A percentile compares a stretch with the other conserved stretches of the same genome.
Conservation (phyloP, 768 basidiomycete genomes). For the Chalciporus chontae region DNA sequence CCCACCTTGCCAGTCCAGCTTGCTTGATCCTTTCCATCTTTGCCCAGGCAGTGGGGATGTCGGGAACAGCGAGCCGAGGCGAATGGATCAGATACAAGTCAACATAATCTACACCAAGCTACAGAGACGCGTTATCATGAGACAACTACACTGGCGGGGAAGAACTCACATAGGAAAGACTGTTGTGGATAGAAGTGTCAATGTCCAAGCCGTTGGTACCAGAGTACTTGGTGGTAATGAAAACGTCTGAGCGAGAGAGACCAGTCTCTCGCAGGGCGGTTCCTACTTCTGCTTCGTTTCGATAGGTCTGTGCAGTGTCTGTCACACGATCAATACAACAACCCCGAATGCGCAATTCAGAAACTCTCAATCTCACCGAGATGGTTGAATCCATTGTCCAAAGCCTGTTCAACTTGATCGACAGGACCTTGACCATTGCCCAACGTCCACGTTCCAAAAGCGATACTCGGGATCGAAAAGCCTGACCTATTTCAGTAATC, state of each 20-base stretch:
- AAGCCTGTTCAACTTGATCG: conserved; percentile 58
- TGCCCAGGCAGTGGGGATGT: conserved; percentile 61
- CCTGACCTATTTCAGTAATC: conserved; percentile 30
- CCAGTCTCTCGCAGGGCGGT: conserved; percentile 46
- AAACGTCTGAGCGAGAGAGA: conserved; percentile 51
- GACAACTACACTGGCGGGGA: not conserved
- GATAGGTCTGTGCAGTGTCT: conserved; percentile 62
- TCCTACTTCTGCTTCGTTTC: conserved; percentile 54
- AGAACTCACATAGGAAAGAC: conserved; percentile 48
- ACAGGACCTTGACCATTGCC: conserved; percentile 52
- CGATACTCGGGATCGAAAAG: conserved; percentile 44
- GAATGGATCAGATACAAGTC: conserved; percentile 71
- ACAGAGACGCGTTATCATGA: not conserved
- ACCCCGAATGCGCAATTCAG: not conserved
- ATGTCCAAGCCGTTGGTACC: conserved; percentile 49
- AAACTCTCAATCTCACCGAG: conserved; percentile 40
- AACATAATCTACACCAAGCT: conserved; percentile 64
- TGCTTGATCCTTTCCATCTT: conserved; percentile 57
- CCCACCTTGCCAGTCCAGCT: conserved; percentile 56
- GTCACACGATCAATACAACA: not conserved
- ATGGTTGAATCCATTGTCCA: conserved; percentile 59
- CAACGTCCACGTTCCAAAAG: conserved; percentile 65
- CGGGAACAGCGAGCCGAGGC: conserved; percentile 50
- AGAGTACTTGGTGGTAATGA: conserved; percentile 66
- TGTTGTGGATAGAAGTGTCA: conserved; percentile 52